Base-by-base conservation (phyloP, 805 yeast species). In the Candida manassasensis region DNA sequence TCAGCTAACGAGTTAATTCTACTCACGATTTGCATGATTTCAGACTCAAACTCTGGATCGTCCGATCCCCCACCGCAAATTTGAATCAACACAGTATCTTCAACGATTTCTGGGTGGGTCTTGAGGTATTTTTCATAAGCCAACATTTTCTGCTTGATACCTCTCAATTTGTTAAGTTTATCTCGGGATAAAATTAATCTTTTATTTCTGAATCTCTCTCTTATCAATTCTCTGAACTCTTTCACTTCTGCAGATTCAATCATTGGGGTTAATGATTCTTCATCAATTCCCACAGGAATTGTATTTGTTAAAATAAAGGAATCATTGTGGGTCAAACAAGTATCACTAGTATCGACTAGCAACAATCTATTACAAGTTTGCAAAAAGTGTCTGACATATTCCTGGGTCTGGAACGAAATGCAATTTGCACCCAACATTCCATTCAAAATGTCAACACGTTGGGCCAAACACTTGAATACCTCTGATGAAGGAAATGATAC, bases 401-500 rank as follows among this genome's bases (percentile, higher is more conserved):
- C 98, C 19, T 80, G 80, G 8, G 90, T 89, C 57, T 93, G 98
- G 65, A 93, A 89, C 2, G 89, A 79, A 30, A 93, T 74, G 39
- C 83, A 77, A 52, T 86, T 87, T 2, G 97, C 88, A 9, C 96
- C 97, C 19, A 93, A 64, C 62, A 93, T 75, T 13, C 98, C 97
- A 51, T 86, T 95, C 39, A 93, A 69, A 32, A 93, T 65, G 50
- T 84, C 82, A 38, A 78, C 71, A 45, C 98, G 74, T 59, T 84
- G 84, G 24, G 96, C 80, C 24, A 94, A 61, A 47, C 95, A 84
- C 43, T 97, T 74, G 64, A 93, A 87, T 56, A 89, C 88, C 59
- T 93, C 99, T 12, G 88, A 81, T 17, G 95, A 80, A 10, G 97
- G 96, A 71, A 90, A 89, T n/a, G 97, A 96, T 3, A 86, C 75